These are phyloP conservation scores for Cercospora canescens DNA, from an alignment of 2,329 filamentous ascomycete species.

Conservation along the genomic window DNA sequence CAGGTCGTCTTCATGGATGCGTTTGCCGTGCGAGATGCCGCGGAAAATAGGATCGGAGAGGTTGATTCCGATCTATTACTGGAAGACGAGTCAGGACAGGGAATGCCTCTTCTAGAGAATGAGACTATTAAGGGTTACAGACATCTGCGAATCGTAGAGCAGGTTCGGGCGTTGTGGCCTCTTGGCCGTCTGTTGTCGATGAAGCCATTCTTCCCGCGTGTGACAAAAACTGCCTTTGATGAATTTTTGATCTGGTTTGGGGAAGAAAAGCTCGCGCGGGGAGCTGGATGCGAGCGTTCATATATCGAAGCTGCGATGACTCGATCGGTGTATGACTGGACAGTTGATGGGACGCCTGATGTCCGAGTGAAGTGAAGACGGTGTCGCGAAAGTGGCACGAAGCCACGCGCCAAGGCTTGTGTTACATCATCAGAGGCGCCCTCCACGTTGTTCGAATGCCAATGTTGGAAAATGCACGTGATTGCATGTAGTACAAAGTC, in stretches of 20 bases:
- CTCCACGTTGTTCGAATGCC: too few species aligned
- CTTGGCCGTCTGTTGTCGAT: neutral
- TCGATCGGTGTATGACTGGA: neutral
- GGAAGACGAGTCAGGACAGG: neutral
- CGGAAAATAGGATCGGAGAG: constrained; percentile 88
- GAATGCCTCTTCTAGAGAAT: neutral
- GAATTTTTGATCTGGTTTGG: neutral
- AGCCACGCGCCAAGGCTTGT: neutral
- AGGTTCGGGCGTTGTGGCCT: neutral
- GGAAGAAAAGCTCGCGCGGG: neutral
- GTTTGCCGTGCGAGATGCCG: constrained; percentile 79
- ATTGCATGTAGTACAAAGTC: too few species aligned
- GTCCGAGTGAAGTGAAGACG: neutral
- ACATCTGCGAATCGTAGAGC: constrained; percentile 25
- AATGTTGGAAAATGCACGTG: too few species aligned
- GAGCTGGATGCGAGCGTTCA: neutral
- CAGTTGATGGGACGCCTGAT: neutral
- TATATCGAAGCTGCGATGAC: neutral
- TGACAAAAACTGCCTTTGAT: neutral
- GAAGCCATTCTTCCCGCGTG: constrained; percentile 4
- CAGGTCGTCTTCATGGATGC: constrained; percentile 73
- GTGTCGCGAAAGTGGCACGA: constrained; percentile 1
- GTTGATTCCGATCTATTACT: constrained; percentile 80
- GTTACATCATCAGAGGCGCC: constrained; percentile 1
- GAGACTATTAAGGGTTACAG: constrained; percentile 8